Base-by-base conservation (phyloP, 225 moss, liverwort and hornwort species). In the Sphagnum contortum region DNA sequence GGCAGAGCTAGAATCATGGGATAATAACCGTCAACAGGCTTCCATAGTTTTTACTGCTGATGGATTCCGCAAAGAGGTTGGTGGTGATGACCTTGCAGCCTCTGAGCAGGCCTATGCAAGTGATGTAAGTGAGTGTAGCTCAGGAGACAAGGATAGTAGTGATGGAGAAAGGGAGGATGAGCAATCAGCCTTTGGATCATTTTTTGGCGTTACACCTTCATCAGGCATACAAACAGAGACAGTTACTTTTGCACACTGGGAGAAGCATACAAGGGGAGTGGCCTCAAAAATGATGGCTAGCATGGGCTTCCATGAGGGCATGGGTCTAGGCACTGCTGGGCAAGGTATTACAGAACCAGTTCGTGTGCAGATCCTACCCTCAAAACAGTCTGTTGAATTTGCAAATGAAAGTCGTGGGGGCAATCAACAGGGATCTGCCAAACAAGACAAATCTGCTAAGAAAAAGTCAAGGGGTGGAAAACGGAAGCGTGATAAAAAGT, bases 261-360 rank as follows among this genome's bases (percentile, higher is more conserved):
- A 98, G 73, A 86, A 72, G 67, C 93, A 93, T 64, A 98, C 98
- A 47, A 78, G 98, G 45, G 98, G 98, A 65, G 76, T 98, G 71
- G 98, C 98, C 50, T 98, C 98, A 56, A 98, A 89, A 62, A 81
- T 98, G 93, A 98, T 98, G 98, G 87, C 91, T 5, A 89, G 74
- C 75, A 98, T 98, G 98, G 98, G 98, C 8, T 98, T 89, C 71
- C 78, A 79, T 12, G 93, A 86, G 69, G 98, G 98, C 56, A 98
- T 93, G 98, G 98, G 98, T 11, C 71, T 98, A 50, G 98, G 93
- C 9, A 89, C 73, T 75, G 64, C 82, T 59, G 98, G 98, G 45
- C 98, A 98, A 82, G 98, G 98, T 48, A 91, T 85, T 44, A 68
- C 86, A 47, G 80, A 81, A 61, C 98, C 98, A 2, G 88, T 98